A percentile compares a stretch with the other conserved stretches of the same genome.
Evolutionary conservation across 2,329 filamentous ascomycete species (phyloP).

Genomic region (Hymenoscyphus scutula): DNA sequence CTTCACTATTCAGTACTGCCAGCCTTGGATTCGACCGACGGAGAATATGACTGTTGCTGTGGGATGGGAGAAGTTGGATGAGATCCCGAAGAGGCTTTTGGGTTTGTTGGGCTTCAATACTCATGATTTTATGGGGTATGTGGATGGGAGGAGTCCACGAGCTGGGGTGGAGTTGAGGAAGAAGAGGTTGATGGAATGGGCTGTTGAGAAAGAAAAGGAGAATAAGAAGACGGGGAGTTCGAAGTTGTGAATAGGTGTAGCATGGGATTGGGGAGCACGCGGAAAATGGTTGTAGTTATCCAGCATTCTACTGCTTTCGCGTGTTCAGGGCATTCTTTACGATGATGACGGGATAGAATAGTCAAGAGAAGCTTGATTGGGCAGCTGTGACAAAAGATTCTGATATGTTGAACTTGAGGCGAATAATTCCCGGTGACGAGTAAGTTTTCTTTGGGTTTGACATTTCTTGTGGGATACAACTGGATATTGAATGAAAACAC

Average conservation of each 20-base stretch:
- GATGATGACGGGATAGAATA: too few relatives aligned
- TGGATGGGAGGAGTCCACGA: constrained; percentile 32
- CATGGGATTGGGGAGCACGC: not conserved
- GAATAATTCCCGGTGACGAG: too few relatives aligned
- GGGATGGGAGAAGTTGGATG: constrained; percentile 35
- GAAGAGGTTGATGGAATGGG: constrained; percentile 33
- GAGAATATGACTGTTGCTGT: constrained; percentile 41
- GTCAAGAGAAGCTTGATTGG: too few relatives aligned
- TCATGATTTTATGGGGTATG: constrained; percentile 35
- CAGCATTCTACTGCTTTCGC: too few relatives aligned
- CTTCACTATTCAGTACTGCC: constrained; percentile 35
- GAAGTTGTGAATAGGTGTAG: constrained; percentile 6
- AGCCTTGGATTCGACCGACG: constrained; percentile 39
- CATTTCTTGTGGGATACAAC: too few relatives aligned
- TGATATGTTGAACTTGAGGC: too few relatives aligned
- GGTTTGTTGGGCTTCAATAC: constrained; percentile 32
- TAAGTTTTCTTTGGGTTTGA: too few relatives aligned
- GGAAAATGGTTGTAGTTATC: too few relatives aligned
- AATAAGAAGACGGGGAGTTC: constrained; percentile 3
- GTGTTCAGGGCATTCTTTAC: too few relatives aligned
- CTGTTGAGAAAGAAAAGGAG: constrained; percentile 17
- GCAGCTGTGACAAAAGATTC: too few relatives aligned
- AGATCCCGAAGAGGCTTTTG: constrained; percentile 29
- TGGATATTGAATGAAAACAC: too few relatives aligned
- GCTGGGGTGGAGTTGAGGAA: constrained; percentile 34